Percentiles rank a stretch among this genome's conserved stretches.
phyloP scores from a whole-genome alignment of 805 yeast genomes.

The Zygotorulaspora danielsina region DNA sequence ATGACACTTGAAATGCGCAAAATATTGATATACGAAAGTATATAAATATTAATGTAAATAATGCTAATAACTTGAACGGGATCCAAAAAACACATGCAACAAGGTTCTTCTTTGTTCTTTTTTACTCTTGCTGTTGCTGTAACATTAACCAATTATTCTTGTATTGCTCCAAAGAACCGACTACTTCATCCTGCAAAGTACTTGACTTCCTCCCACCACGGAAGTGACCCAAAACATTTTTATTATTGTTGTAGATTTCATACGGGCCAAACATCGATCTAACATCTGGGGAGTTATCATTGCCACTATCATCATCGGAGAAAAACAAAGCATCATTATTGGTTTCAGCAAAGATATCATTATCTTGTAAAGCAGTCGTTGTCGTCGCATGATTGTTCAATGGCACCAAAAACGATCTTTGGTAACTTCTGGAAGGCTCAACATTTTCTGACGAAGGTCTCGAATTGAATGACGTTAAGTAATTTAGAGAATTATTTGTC shows the following conservation, averaged over 20 bases:
- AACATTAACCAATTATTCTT: conserved; percentile 37
- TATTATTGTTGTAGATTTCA: conserved; percentile 13
- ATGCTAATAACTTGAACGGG: conserved; percentile 8
- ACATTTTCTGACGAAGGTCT: conserved; percentile 10
- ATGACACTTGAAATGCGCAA: conserved; percentile 6
- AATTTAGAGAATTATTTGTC: conserved; percentile 21
- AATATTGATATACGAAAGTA: conserved; percentile 6
- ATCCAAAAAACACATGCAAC: no score
- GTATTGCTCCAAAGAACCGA: conserved; percentile 36
- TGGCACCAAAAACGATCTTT: conserved; percentile 10
- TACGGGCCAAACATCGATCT: conserved; percentile 23
- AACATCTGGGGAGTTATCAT: conserved; percentile 10
- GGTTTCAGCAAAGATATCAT: conserved; percentile 30
- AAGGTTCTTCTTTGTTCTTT: no score
- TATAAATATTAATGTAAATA: conserved; percentile 5
- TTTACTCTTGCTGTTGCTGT: conserved; percentile 29
- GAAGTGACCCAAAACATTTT: conserved; percentile 9
- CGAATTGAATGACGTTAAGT: conserved; percentile 14
- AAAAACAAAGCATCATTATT: conserved; percentile 31
- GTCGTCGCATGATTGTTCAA: conserved; percentile 21
- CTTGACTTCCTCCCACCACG: conserved; percentile 30
- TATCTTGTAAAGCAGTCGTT: conserved; percentile 30
- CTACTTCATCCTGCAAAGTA: conserved; percentile 32
- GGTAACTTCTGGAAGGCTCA: conserved; percentile 6
- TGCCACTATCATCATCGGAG: conserved; percentile 29